phyloP scores from a whole-genome alignment of 768 basidiomycete species.

The Lentinula sp. region DNA sequence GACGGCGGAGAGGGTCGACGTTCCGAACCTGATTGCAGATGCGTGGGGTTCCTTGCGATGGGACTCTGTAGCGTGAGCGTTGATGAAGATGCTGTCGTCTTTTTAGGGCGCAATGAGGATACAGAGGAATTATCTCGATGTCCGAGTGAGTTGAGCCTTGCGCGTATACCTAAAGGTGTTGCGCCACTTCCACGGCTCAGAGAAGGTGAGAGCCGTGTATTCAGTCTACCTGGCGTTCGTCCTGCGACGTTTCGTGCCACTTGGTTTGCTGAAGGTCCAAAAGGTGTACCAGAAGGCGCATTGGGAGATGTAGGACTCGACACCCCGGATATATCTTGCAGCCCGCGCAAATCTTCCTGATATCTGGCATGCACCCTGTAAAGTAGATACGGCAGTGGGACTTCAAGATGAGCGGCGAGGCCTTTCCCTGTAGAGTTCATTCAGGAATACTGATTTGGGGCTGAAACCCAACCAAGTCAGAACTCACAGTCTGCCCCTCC shows the following conservation, averaged over 20 bases:
- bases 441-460: not conserved
- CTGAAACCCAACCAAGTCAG: constrained; percentile 1
- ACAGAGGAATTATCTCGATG: constrained; percentile 21
- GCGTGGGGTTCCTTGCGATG: constrained; percentile 24
- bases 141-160: constrained; percentile 64
- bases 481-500: constrained; percentile 75
- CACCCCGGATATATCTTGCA: constrained; percentile 65
- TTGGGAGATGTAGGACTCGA: constrained; percentile 40
- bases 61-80: constrained; percentile 62
- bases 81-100: constrained; percentile 56
- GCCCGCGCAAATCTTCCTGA: constrained; percentile 76
- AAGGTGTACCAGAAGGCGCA: constrained; percentile 21
- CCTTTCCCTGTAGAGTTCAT: constrained; percentile 60
- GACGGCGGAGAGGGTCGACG: constrained; percentile 38
- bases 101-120: constrained; percentile 33
- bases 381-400: constrained; percentile 79
- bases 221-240: constrained; percentile 14
- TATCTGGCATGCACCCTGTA: constrained; percentile 81
- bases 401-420: constrained; percentile 71
- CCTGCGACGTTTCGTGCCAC: not conserved
- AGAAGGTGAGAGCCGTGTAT: constrained; percentile 31
- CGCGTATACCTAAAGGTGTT: constrained; percentile 56
- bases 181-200: constrained; percentile 34
- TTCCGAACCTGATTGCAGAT: constrained; percentile 7
- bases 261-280: constrained; percentile 9